phyloP scores from a whole-genome alignment of 768 basidiomycete genomes.

The Leccinum uliginosum region DNA sequence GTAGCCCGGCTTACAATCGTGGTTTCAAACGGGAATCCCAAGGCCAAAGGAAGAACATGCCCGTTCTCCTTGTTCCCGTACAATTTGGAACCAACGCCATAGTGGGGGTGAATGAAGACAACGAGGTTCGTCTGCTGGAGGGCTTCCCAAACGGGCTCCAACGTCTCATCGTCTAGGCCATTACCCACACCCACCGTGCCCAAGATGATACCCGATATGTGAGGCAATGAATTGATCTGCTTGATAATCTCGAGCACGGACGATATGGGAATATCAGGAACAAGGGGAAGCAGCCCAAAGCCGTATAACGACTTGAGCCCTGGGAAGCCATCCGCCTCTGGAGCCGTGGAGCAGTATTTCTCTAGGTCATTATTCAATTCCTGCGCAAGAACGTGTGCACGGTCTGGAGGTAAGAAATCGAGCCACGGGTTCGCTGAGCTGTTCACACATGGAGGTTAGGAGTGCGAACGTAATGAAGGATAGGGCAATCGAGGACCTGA shows the following conservation, averaged over 20 bases:
- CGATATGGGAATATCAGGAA: constrained; percentile 52
- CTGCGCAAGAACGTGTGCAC: constrained; percentile 62
- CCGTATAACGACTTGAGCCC: constrained; percentile 69
- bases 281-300: constrained; percentile 81
- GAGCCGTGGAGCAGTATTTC: constrained; percentile 68
- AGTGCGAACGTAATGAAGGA: constrained; percentile 6
- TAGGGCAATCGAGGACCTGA: constrained; percentile 46
- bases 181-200: constrained; percentile 74
- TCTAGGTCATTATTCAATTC: constrained; percentile 78
- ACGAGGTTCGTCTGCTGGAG: constrained; percentile 66
- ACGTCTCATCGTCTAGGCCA: constrained; percentile 73
- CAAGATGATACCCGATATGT: constrained; percentile 76
- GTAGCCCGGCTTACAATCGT: constrained; percentile 56
- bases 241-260: constrained; percentile 60
- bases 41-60: constrained; percentile 80
- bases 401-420: constrained; percentile 70
- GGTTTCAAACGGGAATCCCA: constrained; percentile 90
- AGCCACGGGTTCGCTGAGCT: constrained; percentile 92
- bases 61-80: constrained; percentile 81
- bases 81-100: constrained; percentile 67
- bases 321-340: constrained; percentile 31
- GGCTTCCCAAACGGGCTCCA: constrained; percentile 82
- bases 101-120: constrained; percentile 84
- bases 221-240: constrained; percentile 60
- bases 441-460: constrained; percentile 14